These are phyloP conservation scores for Ustilago vetiveriae DNA, from an alignment of 1,284 basidiomycete species.

Conservation along the genomic window DNA sequence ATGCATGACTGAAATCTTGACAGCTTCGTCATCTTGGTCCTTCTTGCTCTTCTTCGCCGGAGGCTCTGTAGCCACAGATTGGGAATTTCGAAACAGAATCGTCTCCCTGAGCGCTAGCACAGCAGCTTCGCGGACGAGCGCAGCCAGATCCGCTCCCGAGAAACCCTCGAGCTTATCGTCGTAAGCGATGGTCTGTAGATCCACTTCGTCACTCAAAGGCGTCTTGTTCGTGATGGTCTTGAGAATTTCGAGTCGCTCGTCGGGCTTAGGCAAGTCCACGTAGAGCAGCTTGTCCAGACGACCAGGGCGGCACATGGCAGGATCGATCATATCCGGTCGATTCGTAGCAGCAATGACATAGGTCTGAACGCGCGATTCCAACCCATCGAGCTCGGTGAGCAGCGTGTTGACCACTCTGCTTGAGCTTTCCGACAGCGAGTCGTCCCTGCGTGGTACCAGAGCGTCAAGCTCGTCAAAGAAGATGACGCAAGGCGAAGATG, in stretches of 20 bases:
- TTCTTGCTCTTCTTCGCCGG: constrained; percentile 11
- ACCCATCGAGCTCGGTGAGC: constrained; percentile 92
- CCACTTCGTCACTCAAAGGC: constrained; percentile 74
- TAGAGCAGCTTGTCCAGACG: constrained; percentile 95
- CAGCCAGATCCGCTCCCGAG: constrained; percentile 64
- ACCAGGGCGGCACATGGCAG: constrained; percentile 96
- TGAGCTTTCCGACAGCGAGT: constrained; percentile 89
- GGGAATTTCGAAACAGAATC: constrained; percentile 40
- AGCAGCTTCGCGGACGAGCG: constrained; percentile 75
- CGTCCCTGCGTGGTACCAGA: constrained; percentile 90
- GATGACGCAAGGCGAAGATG: constrained; percentile 87
- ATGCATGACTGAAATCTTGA: constrained; percentile 64
- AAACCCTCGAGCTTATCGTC: constrained; percentile 60
- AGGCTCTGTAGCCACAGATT: neutral
- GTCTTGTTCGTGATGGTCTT: constrained; percentile 74
- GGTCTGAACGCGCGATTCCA: constrained; percentile 84
- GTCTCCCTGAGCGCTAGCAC: constrained; percentile 79
- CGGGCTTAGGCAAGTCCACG: constrained; percentile 83
- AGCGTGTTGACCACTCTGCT: constrained; percentile 97
- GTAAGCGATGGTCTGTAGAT: constrained; percentile 47
- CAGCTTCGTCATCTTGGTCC: constrained; percentile 12
- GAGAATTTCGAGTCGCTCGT: constrained; percentile 84
- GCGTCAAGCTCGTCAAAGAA: constrained; percentile 98
- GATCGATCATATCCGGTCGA: constrained; percentile 98
- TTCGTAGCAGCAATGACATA: constrained; percentile 98